These are phyloP conservation scores for Xerophyta viscosa DNA, from an alignment of 106 monocot genomes.

Conservation along the genomic window DNA sequence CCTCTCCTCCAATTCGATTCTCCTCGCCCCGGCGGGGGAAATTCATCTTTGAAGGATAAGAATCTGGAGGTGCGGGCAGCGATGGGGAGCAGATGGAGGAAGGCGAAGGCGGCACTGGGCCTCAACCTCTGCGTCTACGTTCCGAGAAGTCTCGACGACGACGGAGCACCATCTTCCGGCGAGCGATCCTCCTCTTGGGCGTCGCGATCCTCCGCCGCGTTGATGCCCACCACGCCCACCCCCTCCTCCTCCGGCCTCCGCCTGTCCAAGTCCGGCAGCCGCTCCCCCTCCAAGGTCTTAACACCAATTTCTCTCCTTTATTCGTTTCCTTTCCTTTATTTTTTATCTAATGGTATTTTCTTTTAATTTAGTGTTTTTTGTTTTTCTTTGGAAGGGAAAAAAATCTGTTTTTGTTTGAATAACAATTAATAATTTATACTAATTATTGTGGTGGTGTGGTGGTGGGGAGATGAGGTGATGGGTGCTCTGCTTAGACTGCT, in stretches of 20 bases:
- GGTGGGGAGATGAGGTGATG: too few species aligned
- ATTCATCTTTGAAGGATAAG: too few species aligned
- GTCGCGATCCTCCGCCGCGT: conserved; percentile 5
- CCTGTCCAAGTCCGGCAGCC: conserved; percentile 54
- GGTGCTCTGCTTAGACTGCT: too few species aligned
- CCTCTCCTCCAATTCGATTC: too few species aligned
- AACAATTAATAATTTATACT: too few species aligned
- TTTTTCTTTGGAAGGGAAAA: too few species aligned
- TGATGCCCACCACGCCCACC: conserved; percentile 30
- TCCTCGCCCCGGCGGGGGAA: too few species aligned
- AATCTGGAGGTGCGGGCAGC: not conserved
- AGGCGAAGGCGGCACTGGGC: conserved; percentile 54
- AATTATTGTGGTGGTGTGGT: too few species aligned
- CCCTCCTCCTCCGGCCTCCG: conserved; percentile 43
- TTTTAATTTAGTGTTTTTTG: too few species aligned
- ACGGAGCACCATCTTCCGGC: conserved; percentile 1
- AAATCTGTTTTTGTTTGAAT: too few species aligned
- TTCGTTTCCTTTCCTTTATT: not conserved
- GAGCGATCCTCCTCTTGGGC: not conserved
- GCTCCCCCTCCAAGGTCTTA: conserved; percentile 67
- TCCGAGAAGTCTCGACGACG: conserved; percentile 37
- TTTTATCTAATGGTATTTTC: not conserved
- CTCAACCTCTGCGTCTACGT: conserved; percentile 54
- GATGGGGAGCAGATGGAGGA: conserved; percentile 71
- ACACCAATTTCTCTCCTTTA: conserved; percentile 5